Conservation (phyloP, 352 stramenopile species). For the Phytophthora foliorum region DNA sequence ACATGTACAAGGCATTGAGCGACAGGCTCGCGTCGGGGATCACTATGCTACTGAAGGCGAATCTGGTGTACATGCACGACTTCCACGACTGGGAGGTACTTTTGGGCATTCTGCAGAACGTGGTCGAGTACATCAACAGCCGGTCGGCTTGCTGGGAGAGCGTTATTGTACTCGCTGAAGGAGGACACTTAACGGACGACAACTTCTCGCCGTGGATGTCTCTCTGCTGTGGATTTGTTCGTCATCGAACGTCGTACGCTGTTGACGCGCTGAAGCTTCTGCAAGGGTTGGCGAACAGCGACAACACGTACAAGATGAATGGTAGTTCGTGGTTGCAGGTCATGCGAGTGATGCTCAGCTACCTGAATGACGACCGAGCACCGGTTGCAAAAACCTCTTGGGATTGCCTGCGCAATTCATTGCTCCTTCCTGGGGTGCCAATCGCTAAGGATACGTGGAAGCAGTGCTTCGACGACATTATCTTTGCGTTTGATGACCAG, state of each 20-base stretch:
- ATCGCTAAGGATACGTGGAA: constrained; percentile 84
- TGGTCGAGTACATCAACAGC: constrained; percentile 84
- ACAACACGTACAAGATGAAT: constrained; percentile 81
- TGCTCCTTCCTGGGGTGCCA: constrained; percentile 74
- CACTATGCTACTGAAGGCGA: constrained; percentile 88
- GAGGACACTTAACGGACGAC: constrained; percentile 77
- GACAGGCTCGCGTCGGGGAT: constrained; percentile 84
- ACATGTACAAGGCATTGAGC: constrained; percentile 85
- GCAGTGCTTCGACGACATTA: constrained; percentile 88
- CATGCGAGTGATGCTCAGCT: constrained; percentile 89
- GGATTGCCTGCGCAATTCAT: constrained; percentile 87
- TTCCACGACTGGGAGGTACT: constrained; percentile 85
- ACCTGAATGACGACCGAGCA: constrained; percentile 81
- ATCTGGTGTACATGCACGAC: constrained; percentile 90
- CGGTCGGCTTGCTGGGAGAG: constrained; percentile 82
- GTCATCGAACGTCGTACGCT: constrained; percentile 79
- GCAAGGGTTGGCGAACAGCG: constrained; percentile 77
- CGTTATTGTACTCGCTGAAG: constrained; percentile 74
- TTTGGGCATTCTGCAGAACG: constrained; percentile 77
- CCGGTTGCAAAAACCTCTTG: constrained; percentile 85
- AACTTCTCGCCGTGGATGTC: constrained; percentile 89
- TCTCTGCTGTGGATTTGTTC: constrained; percentile 81
- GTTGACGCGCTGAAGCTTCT: constrained; percentile 81
- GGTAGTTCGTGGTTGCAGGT: constrained; percentile 82
- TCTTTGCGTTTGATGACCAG: constrained; percentile 90